A percentile compares a stretch with the other conserved stretches of the same genome.
These are phyloP conservation scores for Leccinum fibrillosum DNA, from an alignment of 768 basidiomycete species.

Conservation along the genomic window DNA sequence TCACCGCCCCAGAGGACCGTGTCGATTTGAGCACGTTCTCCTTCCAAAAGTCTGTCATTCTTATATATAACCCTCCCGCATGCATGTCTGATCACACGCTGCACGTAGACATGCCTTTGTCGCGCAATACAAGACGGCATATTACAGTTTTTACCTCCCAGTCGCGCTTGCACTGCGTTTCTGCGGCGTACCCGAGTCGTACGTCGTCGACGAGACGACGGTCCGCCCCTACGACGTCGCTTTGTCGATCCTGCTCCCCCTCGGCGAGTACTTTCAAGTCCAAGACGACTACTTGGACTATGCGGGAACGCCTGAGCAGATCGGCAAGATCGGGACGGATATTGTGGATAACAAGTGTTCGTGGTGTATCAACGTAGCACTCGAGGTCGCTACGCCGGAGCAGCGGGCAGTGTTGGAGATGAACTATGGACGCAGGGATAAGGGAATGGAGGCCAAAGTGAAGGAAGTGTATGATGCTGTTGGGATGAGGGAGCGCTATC, in stretches of 20 bases:
- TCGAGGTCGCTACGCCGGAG: constrained; percentile 51
- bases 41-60: neutral
- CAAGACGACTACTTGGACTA: constrained; percentile 93
- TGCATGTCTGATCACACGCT: neutral
- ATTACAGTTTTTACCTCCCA: constrained; percentile 43
- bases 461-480: constrained; percentile 45
- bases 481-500: constrained; percentile 49
- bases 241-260: constrained; percentile 1
- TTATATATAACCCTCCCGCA: no score
- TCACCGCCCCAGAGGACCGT: neutral
- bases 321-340: constrained; percentile 97
- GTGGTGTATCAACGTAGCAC: constrained; percentile 93
- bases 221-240: neutral
- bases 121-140: constrained; percentile 42
- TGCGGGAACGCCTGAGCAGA: constrained; percentile 84
- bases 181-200: constrained; percentile 16
- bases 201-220: constrained; percentile 37
- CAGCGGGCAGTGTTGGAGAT: constrained; percentile 59
- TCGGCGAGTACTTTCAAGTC: constrained; percentile 2
- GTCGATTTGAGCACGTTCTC: constrained; percentile 4
- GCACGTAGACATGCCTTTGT: neutral
- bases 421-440: constrained; percentile 60
- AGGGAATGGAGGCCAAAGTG: constrained; percentile 48
- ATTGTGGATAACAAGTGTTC: constrained; percentile 99
- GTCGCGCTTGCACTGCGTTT: constrained; percentile 1